Percentiles rank a stretch among this genome's conserved stretches.
phyloP scores from a whole-genome alignment of 495 filamentous ascomycete genomes.

The Penicillium argentinense region DNA sequence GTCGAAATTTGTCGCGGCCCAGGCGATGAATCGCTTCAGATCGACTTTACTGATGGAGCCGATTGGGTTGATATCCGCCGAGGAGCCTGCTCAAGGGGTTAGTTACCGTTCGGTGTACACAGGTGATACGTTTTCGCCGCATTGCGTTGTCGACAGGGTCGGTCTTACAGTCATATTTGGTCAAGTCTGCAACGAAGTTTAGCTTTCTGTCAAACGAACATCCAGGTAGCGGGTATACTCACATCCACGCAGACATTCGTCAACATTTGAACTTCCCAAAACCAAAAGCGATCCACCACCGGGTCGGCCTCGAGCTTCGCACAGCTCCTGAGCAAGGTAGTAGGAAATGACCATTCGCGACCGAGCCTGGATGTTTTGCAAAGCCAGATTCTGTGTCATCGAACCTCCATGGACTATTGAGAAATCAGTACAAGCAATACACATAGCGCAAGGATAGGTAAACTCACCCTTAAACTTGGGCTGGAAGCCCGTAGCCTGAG shows the following conservation, averaged over 20 bases:
- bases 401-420: constrained; percentile 8
- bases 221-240: background rate
- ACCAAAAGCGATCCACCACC: constrained; percentile 8
- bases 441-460: background rate
- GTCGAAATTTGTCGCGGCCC: constrained; percentile 6
- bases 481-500: constrained; percentile 8
- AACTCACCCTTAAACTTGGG: constrained; percentile 11
- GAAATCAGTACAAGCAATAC: background rate
- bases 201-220: background rate
- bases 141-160: no score
- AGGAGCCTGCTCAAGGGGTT: constrained; percentile 5
- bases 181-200: constrained; percentile 1
- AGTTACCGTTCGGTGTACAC: no score
- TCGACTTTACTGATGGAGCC: constrained; percentile 12
- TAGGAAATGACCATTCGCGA: constrained; percentile 12
- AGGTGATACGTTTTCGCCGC: no score
- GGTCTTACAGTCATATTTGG: constrained; percentile 12
- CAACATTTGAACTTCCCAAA: constrained; percentile 11
- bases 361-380: constrained; percentile 12
- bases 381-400: constrained; percentile 7
- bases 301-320: constrained; percentile 6
- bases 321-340: constrained; percentile 12
- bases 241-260: constrained; percentile 14
- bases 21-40: constrained; percentile 10
- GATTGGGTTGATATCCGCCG: constrained; percentile 13